These are phyloP conservation scores for Tubosaeta sp. DNA, from an alignment of 768 basidiomycete genomes.

Conservation along the genomic window DNA sequence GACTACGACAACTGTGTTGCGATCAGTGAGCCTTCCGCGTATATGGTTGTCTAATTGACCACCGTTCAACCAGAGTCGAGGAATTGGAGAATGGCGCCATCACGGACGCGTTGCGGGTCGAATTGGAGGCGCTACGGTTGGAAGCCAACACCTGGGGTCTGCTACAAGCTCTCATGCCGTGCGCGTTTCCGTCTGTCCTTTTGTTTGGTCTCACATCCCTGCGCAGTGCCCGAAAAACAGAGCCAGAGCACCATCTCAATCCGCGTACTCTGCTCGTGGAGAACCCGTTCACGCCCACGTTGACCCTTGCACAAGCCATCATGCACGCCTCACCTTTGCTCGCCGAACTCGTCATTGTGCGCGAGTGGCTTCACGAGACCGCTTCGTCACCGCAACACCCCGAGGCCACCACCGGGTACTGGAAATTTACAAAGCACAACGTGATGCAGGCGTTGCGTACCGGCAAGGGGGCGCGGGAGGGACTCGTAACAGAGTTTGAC, in stretches of 20 bases:
- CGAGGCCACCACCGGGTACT: constrained; percentile 78
- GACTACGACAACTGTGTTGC: constrained; percentile 46
- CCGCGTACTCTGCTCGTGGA: constrained; percentile 54
- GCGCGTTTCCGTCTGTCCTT: constrained; percentile 28
- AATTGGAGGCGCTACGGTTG: constrained; percentile 60
- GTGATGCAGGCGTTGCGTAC: constrained; percentile 61
- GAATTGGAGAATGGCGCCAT: constrained; percentile 45
- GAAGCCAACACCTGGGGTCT: constrained; percentile 83
- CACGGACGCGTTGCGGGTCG: constrained; percentile 40
- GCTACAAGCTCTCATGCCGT: constrained; percentile 75
- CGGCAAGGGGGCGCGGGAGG: constrained; percentile 42
- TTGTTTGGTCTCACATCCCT: neutral
- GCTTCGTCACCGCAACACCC: constrained; percentile 57
- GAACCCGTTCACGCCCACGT: constrained; percentile 82
- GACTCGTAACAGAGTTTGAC: constrained; percentile 66
- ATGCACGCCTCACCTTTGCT: constrained; percentile 65
- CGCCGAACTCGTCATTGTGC: constrained; percentile 71
- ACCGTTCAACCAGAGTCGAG: constrained; percentile 38
- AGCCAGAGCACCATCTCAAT: constrained; percentile 41
- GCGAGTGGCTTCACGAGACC: constrained; percentile 86
- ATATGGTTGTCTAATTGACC: neutral
- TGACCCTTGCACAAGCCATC: constrained; percentile 69
- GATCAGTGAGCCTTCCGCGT: constrained; percentile 47
- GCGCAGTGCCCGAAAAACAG: constrained; percentile 64
- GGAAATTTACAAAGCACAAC: constrained; percentile 75